phyloP scores from a whole-genome alignment of 192 early-diverging fungal species.

The Backusella parvicylindrica region DNA sequence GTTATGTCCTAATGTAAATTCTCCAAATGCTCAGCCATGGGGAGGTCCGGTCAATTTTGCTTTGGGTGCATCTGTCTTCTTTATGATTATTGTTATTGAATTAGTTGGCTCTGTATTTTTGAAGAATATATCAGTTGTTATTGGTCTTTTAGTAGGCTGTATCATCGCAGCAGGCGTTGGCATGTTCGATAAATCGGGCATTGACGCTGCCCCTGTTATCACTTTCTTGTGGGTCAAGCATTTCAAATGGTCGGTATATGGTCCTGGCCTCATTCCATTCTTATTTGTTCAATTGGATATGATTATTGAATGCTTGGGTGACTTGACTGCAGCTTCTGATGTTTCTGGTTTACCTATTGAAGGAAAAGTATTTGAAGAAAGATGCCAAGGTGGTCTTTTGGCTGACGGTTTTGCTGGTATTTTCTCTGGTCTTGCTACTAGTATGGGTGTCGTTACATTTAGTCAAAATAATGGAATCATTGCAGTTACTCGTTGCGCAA shows the following conservation, averaged over 20 bases:
- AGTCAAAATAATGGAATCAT: slow-evolving; percentile 60
- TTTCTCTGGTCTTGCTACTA: slow-evolving; percentile 41
- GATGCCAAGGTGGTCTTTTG: slow-evolving; percentile 51
- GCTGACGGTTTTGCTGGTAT: slow-evolving; percentile 45
- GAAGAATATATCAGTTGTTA: slow-evolving; percentile 49
- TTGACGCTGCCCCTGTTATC: slow-evolving; percentile 40
- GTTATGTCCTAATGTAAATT: slow-evolving; percentile 38
- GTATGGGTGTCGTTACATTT: slow-evolving; percentile 50
- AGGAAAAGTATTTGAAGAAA: slow-evolving; percentile 49
- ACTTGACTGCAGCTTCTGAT: slow-evolving; percentile 53
- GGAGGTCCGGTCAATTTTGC: slow-evolving; percentile 47
- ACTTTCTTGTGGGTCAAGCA: slow-evolving; percentile 53
- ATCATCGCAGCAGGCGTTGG: slow-evolving; percentile 46
- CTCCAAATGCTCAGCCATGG: slow-evolving; percentile 51
- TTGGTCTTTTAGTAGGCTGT: slow-evolving; percentile 49
- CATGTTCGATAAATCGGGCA: slow-evolving; percentile 41
- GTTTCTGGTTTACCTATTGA: slow-evolving; percentile 48
- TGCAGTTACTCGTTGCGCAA: slow-evolving; percentile 52
- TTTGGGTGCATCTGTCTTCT: slow-evolving; percentile 49
- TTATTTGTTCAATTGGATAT: slow-evolving; percentile 43
- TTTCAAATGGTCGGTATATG: slow-evolving; percentile 42
- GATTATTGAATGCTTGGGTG: slow-evolving; percentile 48
- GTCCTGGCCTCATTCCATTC: slow-evolving; percentile 46
- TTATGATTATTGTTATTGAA: slow-evolving; percentile 46
- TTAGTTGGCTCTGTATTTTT: slow-evolving; percentile 54